These are phyloP conservation scores for Clarkia xantiana DNA, from an alignment of 345 rosid genomes.

Conservation along the genomic window DNA sequence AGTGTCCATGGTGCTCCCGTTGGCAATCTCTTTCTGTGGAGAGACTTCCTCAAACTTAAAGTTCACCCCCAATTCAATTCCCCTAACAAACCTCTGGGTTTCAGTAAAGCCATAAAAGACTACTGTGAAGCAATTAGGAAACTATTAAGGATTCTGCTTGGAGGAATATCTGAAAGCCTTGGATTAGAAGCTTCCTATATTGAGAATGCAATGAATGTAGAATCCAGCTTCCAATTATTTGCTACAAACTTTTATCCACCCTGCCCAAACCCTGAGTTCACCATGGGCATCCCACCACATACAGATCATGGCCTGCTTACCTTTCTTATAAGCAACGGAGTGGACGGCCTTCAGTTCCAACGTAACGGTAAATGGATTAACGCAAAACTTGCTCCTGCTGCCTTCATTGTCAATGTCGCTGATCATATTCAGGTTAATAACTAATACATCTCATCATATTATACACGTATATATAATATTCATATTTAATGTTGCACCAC, in stretches of 20 bases:
- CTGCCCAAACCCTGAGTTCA: slow-evolving; percentile 38
- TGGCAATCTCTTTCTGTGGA: slow-evolving; percentile 32
- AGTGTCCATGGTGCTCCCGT: slow-evolving; percentile 28
- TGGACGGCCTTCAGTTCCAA: slow-evolving; percentile 25
- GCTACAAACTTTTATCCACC: slow-evolving; percentile 29
- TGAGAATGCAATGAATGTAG: slow-evolving; percentile 17
- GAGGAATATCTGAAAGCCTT: slow-evolving; percentile 35
- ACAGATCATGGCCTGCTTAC: slow-evolving; percentile 42
- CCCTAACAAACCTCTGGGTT: slow-evolving; percentile 22
- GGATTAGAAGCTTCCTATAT: slow-evolving; percentile 22
- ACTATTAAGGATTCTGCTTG: slow-evolving; percentile 16
- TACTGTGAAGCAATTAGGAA: slow-evolving; percentile 16
- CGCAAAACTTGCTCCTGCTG: too few relatives aligned
- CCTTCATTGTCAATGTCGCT: too few relatives aligned
- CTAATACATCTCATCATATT: too few relatives aligned
- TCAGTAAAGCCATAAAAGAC: slow-evolving; percentile 21
- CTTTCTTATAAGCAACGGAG: slow-evolving; percentile 22
- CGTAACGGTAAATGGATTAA: too few relatives aligned
- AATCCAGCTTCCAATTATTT: slow-evolving; percentile 15
- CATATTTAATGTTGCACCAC: too few relatives aligned
- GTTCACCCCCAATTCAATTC: slow-evolving; percentile 31
- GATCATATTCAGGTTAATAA: too few relatives aligned
- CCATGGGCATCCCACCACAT: slow-evolving; percentile 44
- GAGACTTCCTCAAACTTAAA: slow-evolving; percentile 31
- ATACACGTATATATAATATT: too few relatives aligned